These are phyloP conservation scores for Galeopsis tetrahit DNA, from an alignment of 257 asterid genomes.

Conservation along the genomic window DNA sequence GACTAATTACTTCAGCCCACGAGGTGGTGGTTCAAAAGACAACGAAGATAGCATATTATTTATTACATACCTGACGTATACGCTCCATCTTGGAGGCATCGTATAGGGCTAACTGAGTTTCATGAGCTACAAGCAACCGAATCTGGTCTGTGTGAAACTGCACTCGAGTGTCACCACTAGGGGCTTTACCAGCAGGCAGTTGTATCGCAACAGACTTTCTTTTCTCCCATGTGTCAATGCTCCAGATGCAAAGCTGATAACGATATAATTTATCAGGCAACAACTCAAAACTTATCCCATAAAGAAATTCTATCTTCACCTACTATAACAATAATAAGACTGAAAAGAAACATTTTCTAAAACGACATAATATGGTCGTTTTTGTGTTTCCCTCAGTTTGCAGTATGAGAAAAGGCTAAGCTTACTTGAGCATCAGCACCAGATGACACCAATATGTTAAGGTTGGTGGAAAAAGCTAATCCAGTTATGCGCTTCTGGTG, in stretches of 20 bases:
- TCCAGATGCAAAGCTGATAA: slow-evolving; percentile 87
- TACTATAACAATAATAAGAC: not conserved
- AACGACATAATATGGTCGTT: not conserved
- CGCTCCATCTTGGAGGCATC: slow-evolving; percentile 94
- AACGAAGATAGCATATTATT: slow-evolving; percentile 2
- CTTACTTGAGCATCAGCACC: slow-evolving; percentile 97
- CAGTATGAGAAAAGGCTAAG: slow-evolving; percentile 20
- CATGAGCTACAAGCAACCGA: slow-evolving; percentile 87
- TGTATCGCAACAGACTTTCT: slow-evolving; percentile 79
- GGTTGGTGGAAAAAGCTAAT: slow-evolving; percentile 83
- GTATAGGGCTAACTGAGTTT: slow-evolving; percentile 85
- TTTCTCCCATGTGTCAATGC: slow-evolving; percentile 96
- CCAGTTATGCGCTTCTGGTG: slow-evolving; percentile 95
- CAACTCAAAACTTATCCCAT: not conserved
- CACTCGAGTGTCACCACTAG: slow-evolving; percentile 89
- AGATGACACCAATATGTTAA: slow-evolving; percentile 86
- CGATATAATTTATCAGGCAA: slow-evolving; percentile 13
- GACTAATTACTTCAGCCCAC: slow-evolving; percentile 31
- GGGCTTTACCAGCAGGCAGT: slow-evolving; percentile 88
- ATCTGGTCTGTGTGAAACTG: slow-evolving; percentile 87
- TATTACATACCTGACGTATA: slow-evolving; percentile 75
- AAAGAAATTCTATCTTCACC: not conserved
- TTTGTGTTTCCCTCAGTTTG: not conserved
- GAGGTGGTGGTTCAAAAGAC: not conserved
- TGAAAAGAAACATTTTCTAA: not conserved